Evolutionary conservation across 2,329 filamentous ascomycete species (phyloP), one percentile per base, ranked within the genome.

Genomic region (Domatiomyces globalis): DNA sequence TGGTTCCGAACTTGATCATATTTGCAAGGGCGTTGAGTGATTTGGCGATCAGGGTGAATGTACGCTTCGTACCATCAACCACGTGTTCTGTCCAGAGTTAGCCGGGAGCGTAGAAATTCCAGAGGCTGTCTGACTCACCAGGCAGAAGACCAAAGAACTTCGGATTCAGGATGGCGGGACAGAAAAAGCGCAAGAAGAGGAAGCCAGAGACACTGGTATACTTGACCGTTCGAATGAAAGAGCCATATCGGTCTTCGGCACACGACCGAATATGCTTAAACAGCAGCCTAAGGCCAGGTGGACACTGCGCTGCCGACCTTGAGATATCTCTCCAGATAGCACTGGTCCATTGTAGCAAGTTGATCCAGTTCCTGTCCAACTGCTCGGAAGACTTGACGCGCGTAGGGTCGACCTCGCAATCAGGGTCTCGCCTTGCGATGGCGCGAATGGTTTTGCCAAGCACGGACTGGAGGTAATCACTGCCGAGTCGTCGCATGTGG

Each of bases 151-250:
- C 88, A 64, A 95, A 95, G 12, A 96, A 75, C 68, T 95, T 95
- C 0, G 90, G 90, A 56, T 95, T 95, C 5, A 96, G 73, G 53
- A 96, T 88, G n/a, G 90, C 89, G 2, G 90, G 90, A 63, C 89
- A 95, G 63, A 96, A 92, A 72, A 95, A 95, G 4, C 90, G 83
- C 54, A 96, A 74, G 65, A 96, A 96, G 10, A 96, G 70, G 63
- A 96, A 96, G 0, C 90, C 90, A 45, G 88, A 95, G 1, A 96
- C 88, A 64, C 88, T 94, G 49, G 89, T 95, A 65, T 95, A 96
- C 45, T 84, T 81, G 39, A 95, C 88, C 1, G 85, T 90, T 25
- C 88, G 82, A 43, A 95, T 72, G 62, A 94, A 95, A 65, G 94
- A 87, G 25, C 90, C 90, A 65, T 95, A 96, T 17, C 89, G 83